Evolutionary conservation across 176 grass and related monocot genomes (phyloP), one percentile per base, ranked within the genome.

Genomic region (Musa itinerans): DNA sequence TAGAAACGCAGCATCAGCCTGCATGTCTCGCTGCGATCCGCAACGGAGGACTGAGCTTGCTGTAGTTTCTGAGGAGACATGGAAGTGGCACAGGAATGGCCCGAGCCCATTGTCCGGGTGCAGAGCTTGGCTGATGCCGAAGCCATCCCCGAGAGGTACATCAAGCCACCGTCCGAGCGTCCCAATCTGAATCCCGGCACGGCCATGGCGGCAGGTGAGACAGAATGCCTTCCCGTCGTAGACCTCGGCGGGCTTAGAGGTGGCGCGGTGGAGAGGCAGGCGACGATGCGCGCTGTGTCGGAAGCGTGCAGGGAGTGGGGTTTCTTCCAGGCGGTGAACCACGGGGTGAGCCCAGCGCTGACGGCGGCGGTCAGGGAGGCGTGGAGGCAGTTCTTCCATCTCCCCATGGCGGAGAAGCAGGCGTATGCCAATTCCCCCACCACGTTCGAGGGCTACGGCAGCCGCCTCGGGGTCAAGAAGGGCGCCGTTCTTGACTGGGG

Each of bases 241-340:
- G 52, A 56, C 72, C 72, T 71, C 15, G 68, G 53, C 7, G 24
- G 23, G 24, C 22, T 25, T n/a, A 52, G 50, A 2, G 17, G 9
- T 11, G 52, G 12, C 51, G 27, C 24, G 50, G 71, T 22, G 3
- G 21, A 2, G 12, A 2, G 51, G 23, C 22, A 12, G 21, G 52
- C 52, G 53, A 55, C 23, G 53, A 10, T n/a, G 20, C n/a, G 15
- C 5, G 80, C 80, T 2, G 74, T 82, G 26, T 14, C 52, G n/a
- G 16, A 27, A 1, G 81, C 81, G 34, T 76, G 65, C 53, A 10
- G 50, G 53, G 72, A 82, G 17, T 82, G 72, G 80, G 80, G 80
- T 6, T 68, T 82, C 72, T 68, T 82, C 80, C 80, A 77, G 73
- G 73, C 68, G 63, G 80, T 82, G 53, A 82, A 83, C 74, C 81